Evolutionary conservation across 805 yeast genomes (phyloP).

Genomic region (Zygotorulaspora sp.): DNA sequence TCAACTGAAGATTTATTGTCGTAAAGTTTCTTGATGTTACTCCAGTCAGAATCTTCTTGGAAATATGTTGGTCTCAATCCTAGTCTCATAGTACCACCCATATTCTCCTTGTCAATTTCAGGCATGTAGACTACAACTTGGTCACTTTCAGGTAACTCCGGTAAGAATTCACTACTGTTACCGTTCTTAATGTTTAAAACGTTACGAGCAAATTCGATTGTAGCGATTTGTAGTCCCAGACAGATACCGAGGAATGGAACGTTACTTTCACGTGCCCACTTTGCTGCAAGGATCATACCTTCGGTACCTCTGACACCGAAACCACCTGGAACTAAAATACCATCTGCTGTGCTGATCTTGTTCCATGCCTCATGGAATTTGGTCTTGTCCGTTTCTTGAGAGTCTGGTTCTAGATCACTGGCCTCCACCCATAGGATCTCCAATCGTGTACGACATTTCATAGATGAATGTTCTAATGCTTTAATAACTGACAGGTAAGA

Average conservation of each 20-base stretch:
- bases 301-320: slow-evolving; percentile 96
- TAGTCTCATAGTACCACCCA: slow-evolving; percentile 99
- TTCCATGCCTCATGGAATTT: slow-evolving; percentile 96
- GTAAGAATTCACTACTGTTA: slow-evolving; percentile 78
- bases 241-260: slow-evolving; percentile 96
- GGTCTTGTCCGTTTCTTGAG: slow-evolving; percentile 59
- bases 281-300: slow-evolving; percentile 96
- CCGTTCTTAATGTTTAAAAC: slow-evolving; percentile 65
- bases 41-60: slow-evolving; percentile 59
- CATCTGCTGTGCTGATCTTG: slow-evolving; percentile 85
- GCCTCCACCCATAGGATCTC: slow-evolving; percentile 96
- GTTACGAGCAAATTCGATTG: slow-evolving; percentile 84
- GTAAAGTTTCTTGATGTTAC: slow-evolving; percentile 71
- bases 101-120: slow-evolving; percentile 88
- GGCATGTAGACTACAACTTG: slow-evolving; percentile 94
- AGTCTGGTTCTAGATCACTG: slow-evolving; percentile 74
- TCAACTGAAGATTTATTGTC: slow-evolving; percentile 62
- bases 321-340: slow-evolving; percentile 97
- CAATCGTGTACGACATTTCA: slow-evolving; percentile 80
- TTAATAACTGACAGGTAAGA: slow-evolving; percentile 92
- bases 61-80: slow-evolving; percentile 90
- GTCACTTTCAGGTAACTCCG: slow-evolving; percentile 52
- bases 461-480: slow-evolving; percentile 90
- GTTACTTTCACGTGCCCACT: slow-evolving; percentile 95
- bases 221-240: slow-evolving; percentile 95